Evolutionary conservation across 208 protist genomes (phyloP).

Genomic region (Naegleria gruberi): DNA sequence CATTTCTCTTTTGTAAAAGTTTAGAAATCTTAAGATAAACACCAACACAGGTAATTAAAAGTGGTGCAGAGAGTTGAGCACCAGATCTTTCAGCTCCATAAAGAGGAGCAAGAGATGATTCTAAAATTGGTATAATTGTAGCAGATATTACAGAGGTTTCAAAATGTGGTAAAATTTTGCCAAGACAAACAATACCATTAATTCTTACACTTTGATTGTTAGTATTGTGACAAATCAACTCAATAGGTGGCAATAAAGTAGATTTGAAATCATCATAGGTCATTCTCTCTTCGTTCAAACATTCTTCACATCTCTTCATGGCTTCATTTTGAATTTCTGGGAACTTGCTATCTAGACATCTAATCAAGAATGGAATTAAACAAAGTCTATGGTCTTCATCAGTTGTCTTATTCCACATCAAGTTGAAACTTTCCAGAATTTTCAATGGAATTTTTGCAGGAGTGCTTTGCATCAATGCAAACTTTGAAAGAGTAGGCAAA

Average conservation of each 20-base stretch:
- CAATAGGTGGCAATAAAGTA: neutral
- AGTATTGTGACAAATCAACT: neutral
- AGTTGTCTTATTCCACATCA: conserved; percentile 1
- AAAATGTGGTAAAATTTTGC: neutral
- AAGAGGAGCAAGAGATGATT: neutral
- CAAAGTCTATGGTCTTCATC: neutral
- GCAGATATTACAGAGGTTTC: neutral
- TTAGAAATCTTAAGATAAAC: neutral
- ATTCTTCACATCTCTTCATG: conserved; percentile 18
- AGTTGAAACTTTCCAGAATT: neutral
- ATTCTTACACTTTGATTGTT: neutral
- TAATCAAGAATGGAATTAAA: conserved; percentile 1
- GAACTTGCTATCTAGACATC: neutral
- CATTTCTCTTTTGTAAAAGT: neutral
- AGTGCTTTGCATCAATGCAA: neutral
- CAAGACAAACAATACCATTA: conserved; percentile 13
- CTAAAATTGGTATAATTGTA: neutral
- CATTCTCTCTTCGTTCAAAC: neutral
- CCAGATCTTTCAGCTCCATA: neutral
- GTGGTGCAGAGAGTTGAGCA: neutral
- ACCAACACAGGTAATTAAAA: conserved; percentile 15
- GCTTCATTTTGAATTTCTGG: conserved; percentile 13
- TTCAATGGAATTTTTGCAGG: neutral
- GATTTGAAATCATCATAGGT: neutral
- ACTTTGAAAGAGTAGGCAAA: neutral